phyloP scores from a whole-genome alignment of 176 grass and related monocot genomes.

The Lolium perenne region DNA sequence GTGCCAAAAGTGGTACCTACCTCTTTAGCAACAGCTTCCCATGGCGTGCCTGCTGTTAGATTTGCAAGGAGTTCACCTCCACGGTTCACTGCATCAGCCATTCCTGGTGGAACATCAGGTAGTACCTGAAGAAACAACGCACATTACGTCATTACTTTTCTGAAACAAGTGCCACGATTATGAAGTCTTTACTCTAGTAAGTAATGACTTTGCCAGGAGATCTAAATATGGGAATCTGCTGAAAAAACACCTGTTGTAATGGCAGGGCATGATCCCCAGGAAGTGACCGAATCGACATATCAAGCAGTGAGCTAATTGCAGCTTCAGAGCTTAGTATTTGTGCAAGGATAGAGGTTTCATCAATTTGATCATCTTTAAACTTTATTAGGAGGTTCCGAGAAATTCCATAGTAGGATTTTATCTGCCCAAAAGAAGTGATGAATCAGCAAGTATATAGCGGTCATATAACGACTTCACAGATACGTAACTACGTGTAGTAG shows the following conservation, averaged over 20 bases:
- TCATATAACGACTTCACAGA: constrained; percentile 5
- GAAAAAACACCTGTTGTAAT: constrained; percentile 76
- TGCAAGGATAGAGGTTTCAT: constrained; percentile 82
- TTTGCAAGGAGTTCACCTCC: constrained; percentile 82
- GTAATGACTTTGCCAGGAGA: not conserved
- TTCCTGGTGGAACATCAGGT: constrained; percentile 91
- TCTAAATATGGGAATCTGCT: not conserved
- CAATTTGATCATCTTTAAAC: constrained; percentile 94
- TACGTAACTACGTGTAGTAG: not conserved
- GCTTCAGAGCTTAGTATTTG: constrained; percentile 90
- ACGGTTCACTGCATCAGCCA: constrained; percentile 90
- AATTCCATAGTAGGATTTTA: constrained; percentile 96
- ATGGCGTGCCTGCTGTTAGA: constrained; percentile 82
- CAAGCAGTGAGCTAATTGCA: constrained; percentile 83
- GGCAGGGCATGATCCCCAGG: constrained; percentile 91
- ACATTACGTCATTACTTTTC: constrained; percentile 17
- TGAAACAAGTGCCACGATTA: constrained; percentile 25
- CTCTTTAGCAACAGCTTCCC: constrained; percentile 87
- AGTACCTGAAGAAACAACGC: constrained; percentile 62
- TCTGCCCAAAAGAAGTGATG: constrained; percentile 48
- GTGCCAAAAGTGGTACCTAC: constrained; percentile 76
- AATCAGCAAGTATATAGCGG: not conserved
- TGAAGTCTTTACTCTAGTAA: not conserved
- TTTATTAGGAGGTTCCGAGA: constrained; percentile 94
- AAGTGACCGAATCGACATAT: constrained; percentile 88